Conservation (phyloP, 148 eudicot genomes). For the Limonium bicolor region DNA sequence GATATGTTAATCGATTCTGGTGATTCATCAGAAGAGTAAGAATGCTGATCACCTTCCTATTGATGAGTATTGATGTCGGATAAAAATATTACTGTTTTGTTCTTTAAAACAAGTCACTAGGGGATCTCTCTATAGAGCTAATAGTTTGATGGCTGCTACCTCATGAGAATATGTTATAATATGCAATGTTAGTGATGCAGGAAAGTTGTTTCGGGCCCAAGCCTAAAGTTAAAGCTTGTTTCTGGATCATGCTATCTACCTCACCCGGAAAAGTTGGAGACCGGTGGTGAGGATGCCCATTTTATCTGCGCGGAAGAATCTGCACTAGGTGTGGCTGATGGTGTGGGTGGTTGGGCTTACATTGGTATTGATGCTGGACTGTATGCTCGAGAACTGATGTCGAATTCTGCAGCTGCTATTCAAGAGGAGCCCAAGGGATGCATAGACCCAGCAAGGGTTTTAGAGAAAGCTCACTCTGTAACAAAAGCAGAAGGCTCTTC, state of each 20-base stretch:
- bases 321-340: conserved; percentile 66
- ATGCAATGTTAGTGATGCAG: conserved; percentile 15
- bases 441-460: conserved; percentile 49
- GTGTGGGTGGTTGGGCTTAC: conserved; percentile 77
- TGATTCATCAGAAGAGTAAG: conserved; percentile 45
- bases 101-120: background rate
- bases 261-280: conserved; percentile 70
- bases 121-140: too few species aligned
- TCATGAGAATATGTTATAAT: background rate
- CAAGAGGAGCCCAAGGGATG: conserved; percentile 59
- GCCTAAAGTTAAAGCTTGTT: conserved; percentile 36
- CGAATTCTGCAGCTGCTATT: conserved; percentile 39
- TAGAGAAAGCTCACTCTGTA: conserved; percentile 54
- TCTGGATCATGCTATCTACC: conserved; percentile 66
- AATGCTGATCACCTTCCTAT: background rate
- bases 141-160: background rate
- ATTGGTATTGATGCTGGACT: conserved; percentile 48
- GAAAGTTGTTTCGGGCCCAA: conserved; percentile 16
- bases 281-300: conserved; percentile 77
- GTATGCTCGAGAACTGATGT: conserved; percentile 65
- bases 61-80: background rate
- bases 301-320: conserved; percentile 47
- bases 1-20: conserved; percentile 22
- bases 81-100: background rate
- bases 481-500: conserved; percentile 61